Base-by-base conservation (phyloP, 1,284 basidiomycete species). In the Pascua guehoae region DNA sequence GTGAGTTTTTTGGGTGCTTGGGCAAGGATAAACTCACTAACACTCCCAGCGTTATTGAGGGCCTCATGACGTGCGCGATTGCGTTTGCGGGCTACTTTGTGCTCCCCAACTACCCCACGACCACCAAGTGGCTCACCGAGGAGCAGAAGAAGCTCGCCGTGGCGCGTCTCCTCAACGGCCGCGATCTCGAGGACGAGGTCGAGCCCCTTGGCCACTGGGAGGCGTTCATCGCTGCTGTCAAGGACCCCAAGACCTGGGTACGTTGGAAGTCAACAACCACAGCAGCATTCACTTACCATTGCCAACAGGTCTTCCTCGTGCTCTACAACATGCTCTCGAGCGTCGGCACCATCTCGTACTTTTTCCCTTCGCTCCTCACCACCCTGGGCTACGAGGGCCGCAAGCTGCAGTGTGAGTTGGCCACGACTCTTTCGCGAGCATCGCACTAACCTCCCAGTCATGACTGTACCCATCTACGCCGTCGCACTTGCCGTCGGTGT, bases 1-100 rank as follows among this genome's bases (percentile, higher is more conserved):
- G 24, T 32, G 24, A 32, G 24, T 32, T 32, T 32, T 32, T n/a
- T n/a, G n/a, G n/a, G n/a, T 72, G n/a, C n/a, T n/a, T n/a, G n/a
- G n/a, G n/a, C n/a, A n/a, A n/a, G n/a, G n/a, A n/a, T n/a, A n/a
- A n/a, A n/a, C n/a, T n/a, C n/a, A n/a, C 24, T 32, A 7, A 32
- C 24, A 32, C 24, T 32, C 3, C 24, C 24, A 32, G 24, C 67
- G 71, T 75, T 58, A 72, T 76, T 48, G 74, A 76, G 55, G 74
- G 74, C 38, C 36, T 67, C n/a, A 67, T 64, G 24, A 74, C 76
- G 14, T 65, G 66, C 11, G 55, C 57, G 48, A 58, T 78, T 41
- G 67, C 70, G 16, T 12, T 53, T 32, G 57, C 64, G 12, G 69
- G 74, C n/a, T 72, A 64, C 60, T 73, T 75, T 55, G 62, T 78